Evolutionary conservation across 164 flowering plant species (phyloP), one percentile per base, ranked within the genome.

Genomic region (Paratinospora sagittata): DNA sequence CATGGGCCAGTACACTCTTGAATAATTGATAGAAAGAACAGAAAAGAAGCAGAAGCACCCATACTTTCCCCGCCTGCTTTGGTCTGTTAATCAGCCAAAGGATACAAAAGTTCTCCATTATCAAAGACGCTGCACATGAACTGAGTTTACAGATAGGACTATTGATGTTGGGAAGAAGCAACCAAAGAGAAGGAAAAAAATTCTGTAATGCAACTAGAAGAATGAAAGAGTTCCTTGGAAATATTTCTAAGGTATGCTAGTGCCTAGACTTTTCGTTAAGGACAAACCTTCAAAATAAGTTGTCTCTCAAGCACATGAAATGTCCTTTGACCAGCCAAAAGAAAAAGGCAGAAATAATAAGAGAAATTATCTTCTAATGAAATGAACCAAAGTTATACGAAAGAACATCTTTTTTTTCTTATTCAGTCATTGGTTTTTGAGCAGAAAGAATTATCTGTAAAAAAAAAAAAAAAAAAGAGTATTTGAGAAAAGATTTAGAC

Each of bases 61-160:
- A n/a, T 11, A 14, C 55, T 68, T 16, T 52, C 49, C 63, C n/a
- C 8, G 33, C 7, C 63, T 55, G 63, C 55, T 55, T 55, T 52
- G 30, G 30, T 37, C 62, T 36, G 24, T 36, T 52, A 34, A 57
- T n/a, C 65, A 69, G n/a, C 49, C 27, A 34, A 69, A 58, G 27
- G 72, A 60, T 1, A 30, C 16, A 58, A 69, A 69, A 69, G 65
- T 58, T 55, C 13, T 58, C 72, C 61, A 69, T 69, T 19, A 67
- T 67, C 70, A 47, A 66, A 67, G 70, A 67, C 70, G 47, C 5
- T 34, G 70, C 70, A 45, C 70, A 67, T 67, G 70, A 45, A 45
- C 14, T 45, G 21, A 12, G 3, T 67, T 67, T 67, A 17, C 14
- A 36, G 68, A 36, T 65, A 52, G 24, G 62, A 21, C 8, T 45